Evolutionary conservation across 1,284 basidiomycete genomes (phyloP), one percentile per base, ranked within the genome.

Genomic region (Cerrena zonata): DNA sequence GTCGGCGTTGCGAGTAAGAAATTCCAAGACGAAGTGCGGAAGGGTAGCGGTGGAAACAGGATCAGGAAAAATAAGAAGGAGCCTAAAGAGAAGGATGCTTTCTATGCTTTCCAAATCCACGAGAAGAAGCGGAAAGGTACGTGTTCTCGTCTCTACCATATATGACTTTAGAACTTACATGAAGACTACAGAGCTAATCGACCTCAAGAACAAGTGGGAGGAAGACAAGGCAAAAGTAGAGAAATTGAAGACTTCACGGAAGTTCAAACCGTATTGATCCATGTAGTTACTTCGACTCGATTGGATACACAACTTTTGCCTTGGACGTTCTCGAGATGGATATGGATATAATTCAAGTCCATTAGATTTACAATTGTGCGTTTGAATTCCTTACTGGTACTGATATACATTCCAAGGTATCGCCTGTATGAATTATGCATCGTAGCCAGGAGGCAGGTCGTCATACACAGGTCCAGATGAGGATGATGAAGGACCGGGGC

Each of bases 61-160:
- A 53, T 53, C n/a, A 66, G 65, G 64, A 68, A 63, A 54, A 74
- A 76, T 57, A 84, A 83, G 70, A 86, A 85, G 68, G 81, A 82
- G 60, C 73, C 74, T 52, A 79, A 79, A 62, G 85, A 89, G 61
- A 88, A 89, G 65, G 78, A 76, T 7, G 75, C 77, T 13, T 94
- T 95, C 65, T 94, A 94, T 69, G 83, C 81, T 21, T 94, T 93
- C 77, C 91, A 94, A 66, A 80, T 83, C 58, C 84, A 88, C 51
- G 92, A 94, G 66, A 85, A 86, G 70, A 92, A 92, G 66, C 74
- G 89, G 53, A 80, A 86, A 68, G 84, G 91, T 92, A 64, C 57
- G 81, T 63, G 5, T 41, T 47, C 57, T 2, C 37, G 47, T 45
- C 19, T 18, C 36, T 18, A 30, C 36, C 26, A 26, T 38, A 26